These are phyloP conservation scores for Wickerhamiella alocasiicola DNA, from an alignment of 805 yeast genomes.

Conservation along the genomic window DNA sequence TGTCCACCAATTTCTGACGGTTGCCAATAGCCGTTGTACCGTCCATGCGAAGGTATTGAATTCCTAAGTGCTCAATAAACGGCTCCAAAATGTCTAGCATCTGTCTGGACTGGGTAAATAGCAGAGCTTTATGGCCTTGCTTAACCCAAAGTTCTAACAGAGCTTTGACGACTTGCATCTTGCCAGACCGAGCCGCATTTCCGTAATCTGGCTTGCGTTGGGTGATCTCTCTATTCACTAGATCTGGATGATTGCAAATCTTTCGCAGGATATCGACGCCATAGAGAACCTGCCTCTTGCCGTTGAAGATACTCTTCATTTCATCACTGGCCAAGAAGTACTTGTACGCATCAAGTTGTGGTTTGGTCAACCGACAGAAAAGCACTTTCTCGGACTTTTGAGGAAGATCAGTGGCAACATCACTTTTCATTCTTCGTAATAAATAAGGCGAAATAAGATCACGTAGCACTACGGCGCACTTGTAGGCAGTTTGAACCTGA, in stretches of 20 bases:
- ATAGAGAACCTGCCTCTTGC: constrained; percentile 67
- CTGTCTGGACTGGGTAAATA: constrained; percentile 89
- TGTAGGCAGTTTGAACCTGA: constrained; percentile 91
- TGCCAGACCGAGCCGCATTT: constrained; percentile 55
- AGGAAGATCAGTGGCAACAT: constrained; percentile 91
- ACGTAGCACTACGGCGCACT: constrained; percentile 83
- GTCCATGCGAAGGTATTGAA: constrained; percentile 74
- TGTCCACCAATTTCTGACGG: constrained; percentile 70
- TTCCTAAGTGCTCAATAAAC: constrained; percentile 37
- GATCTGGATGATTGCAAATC: constrained; percentile 93
- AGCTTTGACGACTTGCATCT: constrained; percentile 76
- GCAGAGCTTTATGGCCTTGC: constrained; percentile 64
- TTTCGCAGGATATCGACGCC: constrained; percentile 87
- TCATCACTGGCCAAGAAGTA: constrained; percentile 69
- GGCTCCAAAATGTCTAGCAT: constrained; percentile 80
- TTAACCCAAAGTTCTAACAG: constrained; percentile 61
- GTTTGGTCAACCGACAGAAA: constrained; percentile 72
- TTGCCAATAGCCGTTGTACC: constrained; percentile 74
- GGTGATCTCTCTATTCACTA: constrained; percentile 39
- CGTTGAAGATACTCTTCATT: constrained; percentile 52
- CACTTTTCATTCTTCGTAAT: constrained; percentile 74
- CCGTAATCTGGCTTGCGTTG: constrained; percentile 29
- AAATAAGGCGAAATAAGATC: constrained; percentile 85
- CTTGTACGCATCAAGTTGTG: constrained; percentile 62
- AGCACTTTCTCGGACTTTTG: constrained; percentile 87